Conservation (phyloP, 2,329 filamentous ascomycete genomes). For the Botryotinia narcissicola region DNA sequence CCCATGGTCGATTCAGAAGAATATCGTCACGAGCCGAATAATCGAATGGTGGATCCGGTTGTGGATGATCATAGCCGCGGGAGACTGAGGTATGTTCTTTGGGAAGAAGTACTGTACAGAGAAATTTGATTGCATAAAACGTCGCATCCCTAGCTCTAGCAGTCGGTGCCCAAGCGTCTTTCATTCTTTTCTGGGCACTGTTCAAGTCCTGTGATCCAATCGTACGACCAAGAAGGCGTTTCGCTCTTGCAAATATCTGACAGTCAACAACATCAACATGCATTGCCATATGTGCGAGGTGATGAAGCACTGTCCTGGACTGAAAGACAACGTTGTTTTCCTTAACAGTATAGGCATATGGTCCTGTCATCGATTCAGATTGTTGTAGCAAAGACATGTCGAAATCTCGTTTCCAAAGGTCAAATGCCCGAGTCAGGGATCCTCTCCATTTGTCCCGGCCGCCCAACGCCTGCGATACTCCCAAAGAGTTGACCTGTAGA, state of each 20-base stretch:
- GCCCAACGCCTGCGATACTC: constrained; percentile 74
- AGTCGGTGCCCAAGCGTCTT: constrained; percentile 82
- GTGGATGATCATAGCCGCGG: constrained; percentile 25
- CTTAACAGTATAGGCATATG: constrained; percentile 55
- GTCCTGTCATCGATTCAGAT: constrained; percentile 50
- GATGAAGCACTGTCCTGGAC: constrained; percentile 83
- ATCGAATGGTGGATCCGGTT: constrained; percentile 43
- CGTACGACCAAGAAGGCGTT: constrained; percentile 76
- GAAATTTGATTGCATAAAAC: constrained; percentile 86
- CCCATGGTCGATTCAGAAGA: constrained; percentile 89
- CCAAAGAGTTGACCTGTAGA: constrained; percentile 84
- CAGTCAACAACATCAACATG: constrained; percentile 97
- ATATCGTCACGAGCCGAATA: constrained; percentile 89
- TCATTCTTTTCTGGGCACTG: constrained; percentile 79
- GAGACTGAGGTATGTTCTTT: constrained; percentile 44
- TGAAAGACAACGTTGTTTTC: constrained; percentile 73
- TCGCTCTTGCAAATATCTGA: constrained; percentile 90
- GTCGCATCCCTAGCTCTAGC: constrained; percentile 86
- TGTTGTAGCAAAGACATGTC: constrained; percentile 70
- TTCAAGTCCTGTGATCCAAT: constrained; percentile 81
- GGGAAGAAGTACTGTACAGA: constrained; percentile 77
- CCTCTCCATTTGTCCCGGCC: constrained; percentile 89
- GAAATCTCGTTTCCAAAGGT: constrained; percentile 91
- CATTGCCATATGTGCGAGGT: constrained; percentile 96
- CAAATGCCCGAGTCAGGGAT: constrained; percentile 81